phyloP scores from a whole-genome alignment of 164 flowering plant species.

The Nymphaea colorata region DNA sequence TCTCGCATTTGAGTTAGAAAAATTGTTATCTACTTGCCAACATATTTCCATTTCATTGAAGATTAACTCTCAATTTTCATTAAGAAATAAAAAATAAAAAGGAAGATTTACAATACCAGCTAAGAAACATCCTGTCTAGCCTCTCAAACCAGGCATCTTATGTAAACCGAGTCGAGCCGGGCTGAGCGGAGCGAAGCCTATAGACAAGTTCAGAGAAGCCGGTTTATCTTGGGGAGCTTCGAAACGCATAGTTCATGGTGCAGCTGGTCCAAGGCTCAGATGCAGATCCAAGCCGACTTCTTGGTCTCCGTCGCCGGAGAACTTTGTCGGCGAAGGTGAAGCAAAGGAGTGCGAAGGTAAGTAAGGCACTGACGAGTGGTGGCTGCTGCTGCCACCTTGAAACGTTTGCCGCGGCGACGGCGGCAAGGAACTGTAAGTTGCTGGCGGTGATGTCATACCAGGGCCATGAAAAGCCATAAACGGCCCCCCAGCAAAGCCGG shows the following conservation, averaged over 20 bases:
- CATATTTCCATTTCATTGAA: neutral
- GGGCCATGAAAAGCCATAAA: neutral
- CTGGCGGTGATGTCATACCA: neutral
- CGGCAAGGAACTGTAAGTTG: neutral
- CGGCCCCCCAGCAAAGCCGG: neutral
- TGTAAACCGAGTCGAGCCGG: neutral
- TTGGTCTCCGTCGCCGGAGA: constrained; percentile 21
- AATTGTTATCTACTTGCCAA: neutral
- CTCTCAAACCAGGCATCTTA: neutral
- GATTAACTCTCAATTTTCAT: neutral
- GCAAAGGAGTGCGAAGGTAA: constrained; percentile 1
- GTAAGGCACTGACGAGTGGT: neutral
- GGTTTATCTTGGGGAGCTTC: neutral
- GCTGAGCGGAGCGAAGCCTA: neutral
- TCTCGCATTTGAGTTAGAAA: neutral
- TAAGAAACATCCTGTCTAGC: neutral
- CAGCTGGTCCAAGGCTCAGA: constrained; percentile 40
- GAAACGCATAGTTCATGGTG: neutral
- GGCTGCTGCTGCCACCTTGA: neutral
- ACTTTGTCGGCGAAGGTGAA: neutral
- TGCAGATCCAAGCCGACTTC: constrained; percentile 73
- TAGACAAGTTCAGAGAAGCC: neutral
- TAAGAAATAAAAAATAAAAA: no score
- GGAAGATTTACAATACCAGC: neutral
- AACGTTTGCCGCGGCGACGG: neutral